Conservation (phyloP, 768 basidiomycete genomes). For the Phylloporus sp. region DNA sequence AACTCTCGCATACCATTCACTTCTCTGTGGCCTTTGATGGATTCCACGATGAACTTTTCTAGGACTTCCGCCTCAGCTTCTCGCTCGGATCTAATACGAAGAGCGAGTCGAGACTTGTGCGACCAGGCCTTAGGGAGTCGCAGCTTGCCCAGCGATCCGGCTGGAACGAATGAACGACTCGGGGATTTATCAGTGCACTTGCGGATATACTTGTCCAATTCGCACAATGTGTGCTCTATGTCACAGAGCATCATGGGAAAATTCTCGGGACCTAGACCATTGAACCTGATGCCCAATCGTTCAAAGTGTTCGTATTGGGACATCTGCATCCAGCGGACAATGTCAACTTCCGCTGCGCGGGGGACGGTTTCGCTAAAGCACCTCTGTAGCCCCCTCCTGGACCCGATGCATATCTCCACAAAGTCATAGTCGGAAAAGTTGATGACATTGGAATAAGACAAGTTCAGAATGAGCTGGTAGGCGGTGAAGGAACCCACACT, state of each 20-base stretch:
- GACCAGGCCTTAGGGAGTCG: conserved; percentile 56
- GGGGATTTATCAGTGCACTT: conserved; percentile 22
- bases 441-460: conserved; percentile 54
- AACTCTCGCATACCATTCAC: conserved; percentile 39
- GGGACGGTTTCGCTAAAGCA: conserved; percentile 53
- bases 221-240: conserved; percentile 76
- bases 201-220: conserved; percentile 75
- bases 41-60: conserved; percentile 42
- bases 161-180: conserved; percentile 38
- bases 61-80: conserved; percentile 31
- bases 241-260: conserved; percentile 63
- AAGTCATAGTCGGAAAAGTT: conserved; percentile 68
- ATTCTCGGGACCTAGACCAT: conserved; percentile 44
- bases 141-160: conserved; percentile 21
- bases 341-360: conserved; percentile 46
- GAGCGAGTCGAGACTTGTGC: conserved; percentile 38
- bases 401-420: conserved; percentile 65
- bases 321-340: conserved; percentile 61
- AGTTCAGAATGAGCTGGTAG: conserved; percentile 61
- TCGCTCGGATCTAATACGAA: conserved; percentile 40
- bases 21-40: conserved; percentile 35
- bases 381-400: conserved; percentile 60
- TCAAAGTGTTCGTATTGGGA: conserved; percentile 60
- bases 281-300: conserved; percentile 52
- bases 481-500: conserved; percentile 74